These are phyloP conservation scores for Pseudopithomyces chartarum DNA, from an alignment of 2,329 filamentous ascomycete species.

Conservation along the genomic window DNA sequence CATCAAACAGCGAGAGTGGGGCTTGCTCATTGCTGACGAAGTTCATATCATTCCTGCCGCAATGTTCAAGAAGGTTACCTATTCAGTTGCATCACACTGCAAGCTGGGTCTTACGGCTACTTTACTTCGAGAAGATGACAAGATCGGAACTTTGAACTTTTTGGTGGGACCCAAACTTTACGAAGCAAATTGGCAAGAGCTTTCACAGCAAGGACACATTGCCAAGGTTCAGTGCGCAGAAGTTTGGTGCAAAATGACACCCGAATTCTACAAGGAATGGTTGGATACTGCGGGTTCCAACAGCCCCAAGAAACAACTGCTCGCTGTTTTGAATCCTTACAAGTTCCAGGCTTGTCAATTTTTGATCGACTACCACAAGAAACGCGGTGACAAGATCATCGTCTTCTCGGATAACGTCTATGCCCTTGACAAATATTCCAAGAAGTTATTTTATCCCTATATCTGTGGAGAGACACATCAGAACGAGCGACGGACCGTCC, in stretches of 20 bases:
- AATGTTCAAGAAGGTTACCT: constrained; percentile 94
- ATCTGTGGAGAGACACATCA: constrained; percentile 91
- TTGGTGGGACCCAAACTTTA: constrained; percentile 96
- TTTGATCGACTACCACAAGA: constrained; percentile 97
- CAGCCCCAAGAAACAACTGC: constrained; percentile 61
- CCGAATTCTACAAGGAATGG: constrained; percentile 96
- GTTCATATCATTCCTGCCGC: constrained; percentile 97
- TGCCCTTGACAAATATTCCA: constrained; percentile 82
- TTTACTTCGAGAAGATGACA: constrained; percentile 93
- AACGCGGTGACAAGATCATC: constrained; percentile 94
- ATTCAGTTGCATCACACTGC: constrained; percentile 89
- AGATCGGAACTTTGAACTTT: constrained; percentile 97
- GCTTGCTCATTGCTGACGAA: constrained; percentile 94
- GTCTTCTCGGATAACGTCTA: constrained; percentile 99
- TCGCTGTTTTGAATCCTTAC: constrained; percentile 96
- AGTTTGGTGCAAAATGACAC: constrained; percentile 99
- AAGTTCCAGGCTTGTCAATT: constrained; percentile 98
- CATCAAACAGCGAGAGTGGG: constrained; percentile 88
- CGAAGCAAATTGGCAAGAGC: constrained; percentile 99
- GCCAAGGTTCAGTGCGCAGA: constrained; percentile 97
- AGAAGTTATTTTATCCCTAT: constrained; percentile 82
- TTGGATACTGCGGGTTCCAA: constrained; percentile 67
- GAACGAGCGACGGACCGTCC: constrained; percentile 79
- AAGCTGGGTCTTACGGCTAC: constrained; percentile 96
- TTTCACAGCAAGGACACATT: constrained; percentile 95